phyloP scores from a whole-genome alignment of 148 eudicot species.

The Heliosperma pusillum region DNA sequence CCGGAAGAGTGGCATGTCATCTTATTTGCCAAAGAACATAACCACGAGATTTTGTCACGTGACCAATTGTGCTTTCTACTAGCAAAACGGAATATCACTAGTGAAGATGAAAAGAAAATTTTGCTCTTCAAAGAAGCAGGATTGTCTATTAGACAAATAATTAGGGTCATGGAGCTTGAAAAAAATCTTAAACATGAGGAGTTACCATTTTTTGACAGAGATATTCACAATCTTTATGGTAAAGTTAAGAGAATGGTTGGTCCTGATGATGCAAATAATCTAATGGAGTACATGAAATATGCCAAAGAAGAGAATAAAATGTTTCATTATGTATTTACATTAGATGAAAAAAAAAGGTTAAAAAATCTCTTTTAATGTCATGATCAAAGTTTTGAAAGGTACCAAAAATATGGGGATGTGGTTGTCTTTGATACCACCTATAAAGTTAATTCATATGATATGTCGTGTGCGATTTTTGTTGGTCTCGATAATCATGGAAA shows the following conservation, averaged over 20 bases:
- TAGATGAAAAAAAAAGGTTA: background rate
- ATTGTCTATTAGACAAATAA: conserved; percentile 21
- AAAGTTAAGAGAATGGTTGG: too few species aligned
- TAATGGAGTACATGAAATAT: conserved; percentile 5
- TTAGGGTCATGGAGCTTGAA: conserved; percentile 20
- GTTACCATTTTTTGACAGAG: conserved; percentile 21
- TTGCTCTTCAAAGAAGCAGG: conserved; percentile 16
- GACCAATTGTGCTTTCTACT: conserved; percentile 10
- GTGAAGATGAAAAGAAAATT: background rate
- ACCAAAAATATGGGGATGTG: background rate
- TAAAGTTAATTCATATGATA: conserved; percentile 8
- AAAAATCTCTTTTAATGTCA: conserved; percentile 3
- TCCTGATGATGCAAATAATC: background rate
- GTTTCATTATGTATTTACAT: conserved; percentile 1
- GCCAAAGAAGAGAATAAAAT: background rate
- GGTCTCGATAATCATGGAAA: conserved; percentile 7
- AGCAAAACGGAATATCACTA: background rate
- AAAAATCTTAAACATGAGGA: too few species aligned
- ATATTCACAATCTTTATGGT: conserved; percentile 17
- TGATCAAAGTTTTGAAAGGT: conserved; percentile 6
- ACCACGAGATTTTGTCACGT: background rate
- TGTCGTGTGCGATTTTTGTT: background rate
- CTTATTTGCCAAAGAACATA: background rate
- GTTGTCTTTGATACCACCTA: conserved; percentile 2
- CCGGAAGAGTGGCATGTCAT: background rate